phyloP scores from a whole-genome alignment of 805 yeast genomes.

The Lipomyces orientalis region DNA sequence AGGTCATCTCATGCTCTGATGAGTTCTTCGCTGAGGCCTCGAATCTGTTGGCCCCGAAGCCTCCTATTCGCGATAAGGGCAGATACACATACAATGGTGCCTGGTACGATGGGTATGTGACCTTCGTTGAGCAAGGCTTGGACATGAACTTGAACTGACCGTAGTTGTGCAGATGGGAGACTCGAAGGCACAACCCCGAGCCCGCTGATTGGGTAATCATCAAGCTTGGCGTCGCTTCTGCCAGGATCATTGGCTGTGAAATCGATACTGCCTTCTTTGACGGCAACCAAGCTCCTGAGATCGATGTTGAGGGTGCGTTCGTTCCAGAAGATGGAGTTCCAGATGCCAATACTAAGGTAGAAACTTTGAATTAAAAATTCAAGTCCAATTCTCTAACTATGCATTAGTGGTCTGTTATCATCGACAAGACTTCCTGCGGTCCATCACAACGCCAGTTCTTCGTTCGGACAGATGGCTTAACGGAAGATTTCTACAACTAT shows the following conservation, averaged over 20 bases:
- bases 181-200: constrained; percentile 86
- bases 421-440: constrained; percentile 79
- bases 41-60: constrained; percentile 78
- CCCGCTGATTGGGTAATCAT: constrained; percentile 88
- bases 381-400: not conserved
- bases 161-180: constrained; percentile 68
- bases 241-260: constrained; percentile 80
- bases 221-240: constrained; percentile 82
- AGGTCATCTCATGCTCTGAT: constrained; percentile 71
- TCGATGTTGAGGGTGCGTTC: constrained; percentile 71
- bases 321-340: constrained; percentile 45
- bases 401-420: constrained; percentile 70
- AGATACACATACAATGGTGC: constrained; percentile 66
- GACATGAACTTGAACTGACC: not conserved
- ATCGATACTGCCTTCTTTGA: constrained; percentile 92
- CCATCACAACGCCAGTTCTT: constrained; percentile 89
- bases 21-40: constrained; percentile 96
- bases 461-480: constrained; percentile 59
- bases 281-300: constrained; percentile 93
- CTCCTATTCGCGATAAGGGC: constrained; percentile 70
- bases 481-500: constrained; percentile 73
- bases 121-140: not conserved
- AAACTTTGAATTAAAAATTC: not conserved
- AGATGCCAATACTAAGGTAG: constrained; percentile 41
- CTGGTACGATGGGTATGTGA: constrained; percentile 85